Percentiles rank a stretch among this genome's conserved stretches.
phyloP scores from a whole-genome alignment of 352 stramenopile species.

The Pythium rhizo-oryzae region DNA sequence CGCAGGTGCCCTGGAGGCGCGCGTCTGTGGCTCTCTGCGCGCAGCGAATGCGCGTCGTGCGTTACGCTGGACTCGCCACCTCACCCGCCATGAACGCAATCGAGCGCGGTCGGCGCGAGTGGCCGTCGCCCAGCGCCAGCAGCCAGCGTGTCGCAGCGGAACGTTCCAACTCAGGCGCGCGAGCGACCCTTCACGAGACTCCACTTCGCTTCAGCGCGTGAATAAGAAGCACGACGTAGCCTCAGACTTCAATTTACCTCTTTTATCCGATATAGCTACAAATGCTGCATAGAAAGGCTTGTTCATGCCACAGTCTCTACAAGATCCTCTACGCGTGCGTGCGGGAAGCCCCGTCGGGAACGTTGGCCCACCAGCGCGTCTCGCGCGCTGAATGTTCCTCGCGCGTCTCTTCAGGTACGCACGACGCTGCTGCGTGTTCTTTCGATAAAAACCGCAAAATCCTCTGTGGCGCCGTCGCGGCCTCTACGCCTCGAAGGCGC shows the following conservation, averaged over 20 bases:
- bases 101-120: no score
- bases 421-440: background rate
- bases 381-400: background rate
- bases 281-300: background rate
- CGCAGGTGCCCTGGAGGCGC: no score
- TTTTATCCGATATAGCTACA: background rate
- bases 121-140: no score
- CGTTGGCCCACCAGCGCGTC: background rate
- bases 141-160: background rate
- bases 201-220: no score
- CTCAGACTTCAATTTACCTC: background rate
- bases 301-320: background rate
- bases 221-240: background rate
- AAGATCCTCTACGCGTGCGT: background rate
- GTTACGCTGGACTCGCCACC: no score
- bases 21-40: no score
- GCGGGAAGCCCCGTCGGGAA: background rate
- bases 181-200: background rate
- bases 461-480: background rate
- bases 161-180: background rate
- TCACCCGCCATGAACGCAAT: no score
- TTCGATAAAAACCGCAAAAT: background rate
- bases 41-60: no score
- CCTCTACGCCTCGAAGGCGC: background rate
- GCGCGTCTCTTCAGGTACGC: background rate